phyloP scores from a whole-genome alignment of 148 eudicot genomes.

The Amaranthus hypochondriacus region DNA sequence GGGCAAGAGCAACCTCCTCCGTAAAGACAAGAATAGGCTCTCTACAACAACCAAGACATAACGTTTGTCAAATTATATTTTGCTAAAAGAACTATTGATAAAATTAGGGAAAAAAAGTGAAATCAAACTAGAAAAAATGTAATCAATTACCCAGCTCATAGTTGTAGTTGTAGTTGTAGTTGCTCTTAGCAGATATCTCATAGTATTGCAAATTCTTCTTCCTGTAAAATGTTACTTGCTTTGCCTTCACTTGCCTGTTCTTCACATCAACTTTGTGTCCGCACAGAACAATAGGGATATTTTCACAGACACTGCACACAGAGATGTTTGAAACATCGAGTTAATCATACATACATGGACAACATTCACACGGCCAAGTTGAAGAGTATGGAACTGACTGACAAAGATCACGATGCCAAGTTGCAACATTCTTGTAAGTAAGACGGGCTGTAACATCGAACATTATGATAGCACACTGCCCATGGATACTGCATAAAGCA shows the following conservation, averaged over 20 bases:
- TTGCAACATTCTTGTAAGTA: conserved; percentile 25
- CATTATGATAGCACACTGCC: conserved; percentile 31
- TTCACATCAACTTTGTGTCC: conserved; percentile 38
- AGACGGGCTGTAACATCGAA: conserved; percentile 27
- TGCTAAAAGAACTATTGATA: background rate
- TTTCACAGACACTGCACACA: conserved; percentile 28
- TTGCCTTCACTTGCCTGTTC: conserved; percentile 39
- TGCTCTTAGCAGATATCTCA: conserved; percentile 42
- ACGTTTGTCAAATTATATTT: background rate
- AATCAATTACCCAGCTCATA: conserved; percentile 30
- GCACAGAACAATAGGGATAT: conserved; percentile 38
- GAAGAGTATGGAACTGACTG: conserved; percentile 2
- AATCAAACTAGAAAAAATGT: background rate
- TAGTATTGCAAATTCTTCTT: conserved; percentile 40
- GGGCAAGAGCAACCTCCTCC: conserved; percentile 2
- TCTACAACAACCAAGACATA: conserved; percentile 1
- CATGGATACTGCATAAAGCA: conserved; percentile 30
- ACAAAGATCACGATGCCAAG: conserved; percentile 23
- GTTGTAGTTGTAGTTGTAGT: conserved; percentile 40
- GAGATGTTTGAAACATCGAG: background rate
- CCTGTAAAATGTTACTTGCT: conserved; percentile 36
- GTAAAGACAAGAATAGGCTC: background rate
- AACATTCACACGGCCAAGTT: background rate
- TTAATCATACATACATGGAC: background rate
- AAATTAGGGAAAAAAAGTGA: background rate